These are phyloP conservation scores for Vachellia collinsii DNA, from an alignment of 306 rosid genomes.

Conservation along the genomic window DNA sequence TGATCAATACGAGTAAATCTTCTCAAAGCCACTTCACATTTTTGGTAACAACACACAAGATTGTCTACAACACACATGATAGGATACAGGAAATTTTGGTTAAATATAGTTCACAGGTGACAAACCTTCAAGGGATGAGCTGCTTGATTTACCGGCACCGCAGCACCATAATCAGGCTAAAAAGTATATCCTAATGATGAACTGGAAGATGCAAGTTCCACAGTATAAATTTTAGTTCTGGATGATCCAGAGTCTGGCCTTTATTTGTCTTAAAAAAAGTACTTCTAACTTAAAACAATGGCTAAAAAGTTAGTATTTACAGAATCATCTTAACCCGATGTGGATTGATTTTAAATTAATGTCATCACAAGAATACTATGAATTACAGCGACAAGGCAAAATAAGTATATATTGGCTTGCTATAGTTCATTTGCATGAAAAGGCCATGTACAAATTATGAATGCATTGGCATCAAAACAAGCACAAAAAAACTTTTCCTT, in stretches of 20 bases:
- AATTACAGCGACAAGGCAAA: not conserved
- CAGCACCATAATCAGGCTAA: not conserved
- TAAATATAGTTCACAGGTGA: conserved; percentile 15
- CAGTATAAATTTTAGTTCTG: not conserved
- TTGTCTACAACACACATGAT: not conserved
- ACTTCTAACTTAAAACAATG: not conserved
- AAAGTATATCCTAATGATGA: not conserved
- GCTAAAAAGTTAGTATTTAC: not conserved
- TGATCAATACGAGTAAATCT: conserved; percentile 9
- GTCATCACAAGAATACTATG: not conserved
- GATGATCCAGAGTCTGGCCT: conserved; percentile 13
- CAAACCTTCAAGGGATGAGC: conserved; percentile 14
- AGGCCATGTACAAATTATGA: not conserved
- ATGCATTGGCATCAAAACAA: conserved; percentile 7
- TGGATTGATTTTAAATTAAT: not conserved
- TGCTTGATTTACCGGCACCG: conserved; percentile 1
- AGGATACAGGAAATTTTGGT: not conserved
- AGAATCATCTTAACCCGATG: not conserved
- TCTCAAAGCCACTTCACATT: conserved; percentile 8
- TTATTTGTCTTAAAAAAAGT: conserved; percentile 1
- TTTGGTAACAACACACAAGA: not conserved
- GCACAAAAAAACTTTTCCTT: not conserved
- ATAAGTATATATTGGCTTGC: conserved; percentile 10
- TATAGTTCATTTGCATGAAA: conserved; percentile 6
- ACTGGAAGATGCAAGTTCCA: not conserved